Conservation (phyloP, 2,329 filamentous ascomycete species). For the Penicillium decumbens region DNA sequence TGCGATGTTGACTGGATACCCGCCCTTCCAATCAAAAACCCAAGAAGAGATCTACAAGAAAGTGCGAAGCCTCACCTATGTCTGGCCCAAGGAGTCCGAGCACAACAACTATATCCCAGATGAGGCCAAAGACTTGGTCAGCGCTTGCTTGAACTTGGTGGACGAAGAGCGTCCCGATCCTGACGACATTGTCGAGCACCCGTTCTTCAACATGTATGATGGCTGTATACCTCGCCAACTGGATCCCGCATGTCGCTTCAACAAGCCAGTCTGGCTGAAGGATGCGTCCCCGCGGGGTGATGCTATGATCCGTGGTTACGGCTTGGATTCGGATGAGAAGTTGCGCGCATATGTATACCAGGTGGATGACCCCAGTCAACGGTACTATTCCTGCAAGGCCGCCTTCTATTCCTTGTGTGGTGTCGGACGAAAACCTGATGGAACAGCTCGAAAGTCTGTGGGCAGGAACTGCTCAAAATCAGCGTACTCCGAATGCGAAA, state of each 20-base stretch:
- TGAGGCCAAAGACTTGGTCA: constrained; percentile 48
- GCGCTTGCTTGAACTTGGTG: constrained; percentile 45
- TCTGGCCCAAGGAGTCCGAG: constrained; percentile 46
- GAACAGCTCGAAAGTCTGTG: constrained; percentile 39
- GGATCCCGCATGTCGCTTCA: constrained; percentile 37
- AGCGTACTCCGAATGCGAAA: constrained; percentile 44
- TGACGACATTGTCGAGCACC: constrained; percentile 48
- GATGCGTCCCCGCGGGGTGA: constrained; percentile 46
- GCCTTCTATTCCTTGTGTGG: constrained; percentile 45
- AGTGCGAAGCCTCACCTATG: constrained; percentile 46
- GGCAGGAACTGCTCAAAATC: constrained; percentile 46
- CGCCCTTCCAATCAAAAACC: constrained; percentile 80
- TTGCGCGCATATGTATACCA: constrained; percentile 34
- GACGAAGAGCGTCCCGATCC: constrained; percentile 48
- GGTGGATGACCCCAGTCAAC: constrained; percentile 34
- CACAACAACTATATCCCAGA: constrained; percentile 45
- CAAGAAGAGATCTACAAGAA: constrained; percentile 51
- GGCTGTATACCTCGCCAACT: constrained; percentile 46
- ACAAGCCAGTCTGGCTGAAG: constrained; percentile 43
- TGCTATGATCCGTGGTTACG: constrained; percentile 40
- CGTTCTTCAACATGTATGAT: constrained; percentile 49
- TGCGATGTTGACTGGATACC: constrained; percentile 92
- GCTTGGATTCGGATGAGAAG: constrained; percentile 42
- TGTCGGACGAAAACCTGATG: constrained; percentile 42
- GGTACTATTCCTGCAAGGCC: constrained; percentile 39